Evolutionary conservation across 2,329 filamentous ascomycete genomes (phyloP).

Genomic region (Colletotrichum lentis): DNA sequence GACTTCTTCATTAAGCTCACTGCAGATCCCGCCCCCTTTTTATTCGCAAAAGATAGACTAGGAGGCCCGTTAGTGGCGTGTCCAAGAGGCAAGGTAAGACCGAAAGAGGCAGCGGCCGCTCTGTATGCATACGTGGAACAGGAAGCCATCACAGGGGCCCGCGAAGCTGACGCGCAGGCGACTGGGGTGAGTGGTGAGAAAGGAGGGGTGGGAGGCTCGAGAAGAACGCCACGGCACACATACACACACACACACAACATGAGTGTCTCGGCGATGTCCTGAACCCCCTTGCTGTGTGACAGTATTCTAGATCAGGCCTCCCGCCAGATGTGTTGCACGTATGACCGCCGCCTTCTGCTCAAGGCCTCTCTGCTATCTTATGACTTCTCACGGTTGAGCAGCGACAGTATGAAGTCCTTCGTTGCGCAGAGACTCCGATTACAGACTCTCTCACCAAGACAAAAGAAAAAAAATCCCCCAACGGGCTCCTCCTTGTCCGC

Average conservation of each 20-base stretch:
- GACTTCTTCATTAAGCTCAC: neutral
- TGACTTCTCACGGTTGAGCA: neutral
- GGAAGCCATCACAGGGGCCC: neutral
- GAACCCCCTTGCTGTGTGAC: neutral
- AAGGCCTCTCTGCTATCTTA: neutral
- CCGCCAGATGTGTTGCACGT: neutral
- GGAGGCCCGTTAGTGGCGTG: neutral
- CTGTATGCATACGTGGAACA: neutral
- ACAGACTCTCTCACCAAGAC: neutral
- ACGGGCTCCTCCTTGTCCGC: neutral
- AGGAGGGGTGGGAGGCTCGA: neutral
- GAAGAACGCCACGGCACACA: constrained; percentile 5
- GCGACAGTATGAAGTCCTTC: neutral
- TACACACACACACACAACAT: constrained; percentile 14
- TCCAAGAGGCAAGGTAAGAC: neutral
- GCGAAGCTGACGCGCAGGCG: constrained; percentile 24
- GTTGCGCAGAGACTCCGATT: too few species aligned
- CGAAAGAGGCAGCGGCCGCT: constrained; percentile 5
- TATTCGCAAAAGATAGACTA: neutral
- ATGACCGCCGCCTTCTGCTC: neutral
- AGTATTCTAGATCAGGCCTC: neutral
- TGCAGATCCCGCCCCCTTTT: neutral
- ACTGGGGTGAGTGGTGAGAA: constrained; percentile 5
- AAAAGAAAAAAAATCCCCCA: too few species aligned
- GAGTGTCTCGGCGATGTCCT: neutral